Evolutionary conservation across 805 yeast genomes (phyloP).

Genomic region (Myxozyma mucilagina): DNA sequence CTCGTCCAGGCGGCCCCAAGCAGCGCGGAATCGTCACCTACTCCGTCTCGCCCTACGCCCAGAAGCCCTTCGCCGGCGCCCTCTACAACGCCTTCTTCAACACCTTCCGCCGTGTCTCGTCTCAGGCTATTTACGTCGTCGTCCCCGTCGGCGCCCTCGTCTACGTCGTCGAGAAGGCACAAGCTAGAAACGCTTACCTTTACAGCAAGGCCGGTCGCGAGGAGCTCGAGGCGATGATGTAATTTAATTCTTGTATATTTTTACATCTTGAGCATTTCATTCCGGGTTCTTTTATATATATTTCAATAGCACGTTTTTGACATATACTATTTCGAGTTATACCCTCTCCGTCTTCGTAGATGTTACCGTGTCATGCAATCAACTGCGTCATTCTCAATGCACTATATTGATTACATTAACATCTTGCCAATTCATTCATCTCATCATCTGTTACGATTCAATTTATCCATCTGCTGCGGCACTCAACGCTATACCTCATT

Average conservation of each 20-base stretch:
- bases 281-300: background rate
- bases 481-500: no score
- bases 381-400: no score
- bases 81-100: conserved; percentile 86
- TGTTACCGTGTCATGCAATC: no score
- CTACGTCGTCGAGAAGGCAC: conserved; percentile 82
- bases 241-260: conserved; percentile 6
- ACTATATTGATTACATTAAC: no score
- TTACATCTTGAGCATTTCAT: background rate
- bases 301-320: no score
- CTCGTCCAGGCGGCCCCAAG: conserved; percentile 58
- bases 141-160: conserved; percentile 80
- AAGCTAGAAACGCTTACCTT: conserved; percentile 75
- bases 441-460: no score
- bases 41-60: conserved; percentile 91
- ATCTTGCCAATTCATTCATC: no score
- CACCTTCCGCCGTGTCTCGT: conserved; percentile 88
- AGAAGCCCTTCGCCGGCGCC: conserved; percentile 85
- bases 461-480: no score
- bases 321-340: no score
- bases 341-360: no score
- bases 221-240: conserved; percentile 66
- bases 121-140: conserved; percentile 74
- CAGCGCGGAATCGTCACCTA: conserved; percentile 75
- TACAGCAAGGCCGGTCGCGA: conserved; percentile 98